These are phyloP conservation scores for Rubus idaeus DNA, from an alignment of 306 rosid genomes.

Conservation along the genomic window DNA sequence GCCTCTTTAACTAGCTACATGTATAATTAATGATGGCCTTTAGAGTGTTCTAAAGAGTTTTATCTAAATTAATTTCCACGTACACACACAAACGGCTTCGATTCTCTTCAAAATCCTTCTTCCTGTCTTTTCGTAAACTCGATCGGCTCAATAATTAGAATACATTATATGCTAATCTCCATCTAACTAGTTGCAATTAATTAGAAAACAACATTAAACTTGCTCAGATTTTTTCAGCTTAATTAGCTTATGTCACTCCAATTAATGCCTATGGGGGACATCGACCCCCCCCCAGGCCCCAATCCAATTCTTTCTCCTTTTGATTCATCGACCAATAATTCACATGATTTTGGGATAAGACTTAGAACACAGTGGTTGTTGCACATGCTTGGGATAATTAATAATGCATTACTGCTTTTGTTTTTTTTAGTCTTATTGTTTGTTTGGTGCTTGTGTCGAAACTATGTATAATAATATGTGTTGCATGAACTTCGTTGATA, in stretches of 20 bases:
- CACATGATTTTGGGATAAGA: slow-evolving; percentile 2
- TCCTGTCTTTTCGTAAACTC: background rate
- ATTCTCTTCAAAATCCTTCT: background rate
- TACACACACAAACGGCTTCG: background rate
- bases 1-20: background rate
- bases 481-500: background rate
- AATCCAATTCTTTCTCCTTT: background rate
- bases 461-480: background rate
- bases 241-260: background rate
- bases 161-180: slow-evolving; percentile 5
- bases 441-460: background rate
- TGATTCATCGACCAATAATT: slow-evolving; percentile 1
- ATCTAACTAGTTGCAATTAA: background rate
- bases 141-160: background rate
- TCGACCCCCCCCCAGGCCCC: background rate
- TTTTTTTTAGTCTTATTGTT: background rate
- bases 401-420: background rate
- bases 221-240: background rate
- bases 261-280: background rate
- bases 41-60: slow-evolving; percentile 5
- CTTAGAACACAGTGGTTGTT: background rate
- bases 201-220: background rate
- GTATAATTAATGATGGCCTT: background rate
- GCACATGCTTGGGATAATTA: slow-evolving; percentile 2
- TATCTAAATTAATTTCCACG: background rate